Conservation (phyloP, 192 early-diverging fungal genomes). For the Coemansia sp. region DNA sequence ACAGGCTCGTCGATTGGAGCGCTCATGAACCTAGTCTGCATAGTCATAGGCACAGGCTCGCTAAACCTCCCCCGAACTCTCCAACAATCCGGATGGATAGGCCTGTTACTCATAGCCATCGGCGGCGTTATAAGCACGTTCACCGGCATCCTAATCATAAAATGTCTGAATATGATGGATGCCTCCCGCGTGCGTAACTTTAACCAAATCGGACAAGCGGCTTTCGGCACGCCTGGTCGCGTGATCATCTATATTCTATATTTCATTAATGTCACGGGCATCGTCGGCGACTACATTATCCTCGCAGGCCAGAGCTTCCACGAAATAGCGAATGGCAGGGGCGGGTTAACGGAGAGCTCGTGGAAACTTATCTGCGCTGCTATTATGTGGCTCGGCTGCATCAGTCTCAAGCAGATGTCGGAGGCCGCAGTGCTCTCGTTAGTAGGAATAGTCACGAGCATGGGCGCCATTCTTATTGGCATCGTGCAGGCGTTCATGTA, state of each 20-base stretch:
- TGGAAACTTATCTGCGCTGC: constrained; percentile 68
- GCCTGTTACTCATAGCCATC: constrained; percentile 61
- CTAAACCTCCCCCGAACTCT: constrained; percentile 77
- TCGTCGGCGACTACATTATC: constrained; percentile 68
- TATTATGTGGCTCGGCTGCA: constrained; percentile 67
- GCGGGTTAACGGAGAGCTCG: constrained; percentile 29
- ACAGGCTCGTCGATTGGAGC: constrained; percentile 57
- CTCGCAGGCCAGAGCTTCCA: constrained; percentile 68
- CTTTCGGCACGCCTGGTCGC: constrained; percentile 65
- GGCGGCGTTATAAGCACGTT: constrained; percentile 70
- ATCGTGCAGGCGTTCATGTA: constrained; percentile 56
- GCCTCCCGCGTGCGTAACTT: constrained; percentile 54
- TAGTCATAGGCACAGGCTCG: constrained; percentile 73
- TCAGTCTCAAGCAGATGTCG: constrained; percentile 74
- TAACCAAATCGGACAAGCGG: constrained; percentile 66
- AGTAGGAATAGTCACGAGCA: constrained; percentile 72
- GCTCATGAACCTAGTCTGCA: constrained; percentile 64
- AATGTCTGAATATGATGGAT: constrained; percentile 65
- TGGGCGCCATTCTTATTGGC: constrained; percentile 66
- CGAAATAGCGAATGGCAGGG: constrained; percentile 49
- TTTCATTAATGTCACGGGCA: constrained; percentile 65
- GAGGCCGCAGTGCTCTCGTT: constrained; percentile 71
- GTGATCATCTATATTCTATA: constrained; percentile 64
- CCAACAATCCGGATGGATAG: constrained; percentile 72
- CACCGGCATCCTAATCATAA: constrained; percentile 68